Conservation (phyloP, 345 rosid species). For the Eucalyptus rudis region DNA sequence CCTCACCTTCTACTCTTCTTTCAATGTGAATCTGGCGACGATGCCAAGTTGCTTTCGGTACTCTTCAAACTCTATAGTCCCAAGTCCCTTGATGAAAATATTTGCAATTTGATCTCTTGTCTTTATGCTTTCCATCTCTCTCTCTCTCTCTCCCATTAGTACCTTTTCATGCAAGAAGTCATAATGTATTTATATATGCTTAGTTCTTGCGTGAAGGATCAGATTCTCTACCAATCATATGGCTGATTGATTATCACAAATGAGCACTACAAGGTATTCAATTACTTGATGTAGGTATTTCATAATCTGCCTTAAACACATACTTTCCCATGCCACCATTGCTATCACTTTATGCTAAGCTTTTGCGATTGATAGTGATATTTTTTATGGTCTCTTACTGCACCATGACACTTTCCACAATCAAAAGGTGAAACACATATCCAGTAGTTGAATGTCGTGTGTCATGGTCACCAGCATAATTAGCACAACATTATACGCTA, state of each 20-base stretch:
- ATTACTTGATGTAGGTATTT: no score
- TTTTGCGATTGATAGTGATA: background rate
- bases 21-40: background rate
- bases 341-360: background rate
- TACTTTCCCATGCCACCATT: background rate
- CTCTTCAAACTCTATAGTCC: background rate
- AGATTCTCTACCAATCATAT: background rate
- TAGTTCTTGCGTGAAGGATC: background rate
- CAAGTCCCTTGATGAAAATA: background rate
- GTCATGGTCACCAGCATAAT: background rate
- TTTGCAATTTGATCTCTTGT: background rate
- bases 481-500: background rate
- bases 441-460: background rate
- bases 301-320: background rate
- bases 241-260: background rate
- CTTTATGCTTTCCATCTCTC: background rate
- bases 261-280: background rate
- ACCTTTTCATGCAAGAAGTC: background rate
- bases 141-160: background rate
- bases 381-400: background rate
- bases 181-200: background rate
- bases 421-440: background rate
- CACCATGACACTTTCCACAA: background rate
- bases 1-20: background rate
- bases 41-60: background rate